Percentiles rank a stretch among this genome's conserved stretches.
Evolutionary conservation across 2,329 filamentous ascomycete genomes (phyloP).

Genomic region (Claviceps spartinae): DNA sequence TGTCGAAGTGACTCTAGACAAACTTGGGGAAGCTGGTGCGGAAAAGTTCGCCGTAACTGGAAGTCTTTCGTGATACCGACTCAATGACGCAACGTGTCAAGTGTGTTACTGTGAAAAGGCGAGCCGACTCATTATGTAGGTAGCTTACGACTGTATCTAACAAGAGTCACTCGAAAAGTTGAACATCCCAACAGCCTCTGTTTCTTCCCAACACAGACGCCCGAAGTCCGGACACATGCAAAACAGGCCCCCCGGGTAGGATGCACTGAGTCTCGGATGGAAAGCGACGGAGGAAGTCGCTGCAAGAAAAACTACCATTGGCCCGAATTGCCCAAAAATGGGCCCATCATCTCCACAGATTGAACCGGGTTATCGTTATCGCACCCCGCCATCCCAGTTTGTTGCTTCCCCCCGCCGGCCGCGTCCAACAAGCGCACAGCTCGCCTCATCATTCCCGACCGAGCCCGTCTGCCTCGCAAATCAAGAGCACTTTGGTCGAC

Average conservation of each 20-base stretch:
- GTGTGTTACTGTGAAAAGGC: not conserved
- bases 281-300: not conserved
- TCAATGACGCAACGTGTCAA: not conserved
- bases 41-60: constrained; percentile 4
- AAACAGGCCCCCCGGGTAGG: not conserved
- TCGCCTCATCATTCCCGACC: constrained; percentile 2
- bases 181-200: not conserved
- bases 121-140: not conserved
- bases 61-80: not conserved
- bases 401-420: constrained; percentile 6
- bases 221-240: too few species aligned
- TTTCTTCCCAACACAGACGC: not conserved
- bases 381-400: constrained; percentile 19
- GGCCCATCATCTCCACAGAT: not conserved
- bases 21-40: constrained; percentile 12
- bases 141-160: not conserved
- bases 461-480: constrained; percentile 1
- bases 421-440: constrained; percentile 8
- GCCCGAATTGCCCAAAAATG: not conserved
- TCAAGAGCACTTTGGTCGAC: not conserved
- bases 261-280: not conserved
- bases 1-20: constrained; percentile 46
- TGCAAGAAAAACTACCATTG: not conserved
- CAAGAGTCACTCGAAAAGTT: not conserved
- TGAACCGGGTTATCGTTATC: constrained; percentile 26